Evolutionary conservation across 805 yeast species (phyloP), one percentile per base, ranked within the genome.

Genomic region (Metschnikowia hibisci): DNA sequence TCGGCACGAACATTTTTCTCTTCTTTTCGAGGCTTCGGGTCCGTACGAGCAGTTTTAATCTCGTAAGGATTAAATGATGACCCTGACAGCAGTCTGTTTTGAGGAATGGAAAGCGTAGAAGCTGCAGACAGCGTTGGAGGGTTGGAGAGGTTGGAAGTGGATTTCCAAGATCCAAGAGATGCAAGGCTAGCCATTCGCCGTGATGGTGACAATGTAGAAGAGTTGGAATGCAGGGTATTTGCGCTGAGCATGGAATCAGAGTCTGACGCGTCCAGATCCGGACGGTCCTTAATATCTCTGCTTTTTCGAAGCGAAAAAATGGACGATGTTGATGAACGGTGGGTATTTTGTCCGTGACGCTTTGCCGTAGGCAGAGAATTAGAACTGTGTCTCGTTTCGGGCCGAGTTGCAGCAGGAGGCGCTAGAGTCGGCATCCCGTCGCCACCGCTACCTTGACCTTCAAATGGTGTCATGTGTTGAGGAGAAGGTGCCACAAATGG

Each of bases 51-150:
- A 4, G 62, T 56, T 39, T 58, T 58, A 12, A 58, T 51, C 25
- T 64, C 67, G 48, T 62, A 60, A 14, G 67, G 67, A 46, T 62
- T 61, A 50, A 64, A 69, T 4, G 71, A 55, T 15, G 72, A 66
- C n/a, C 12, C 25, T 7, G 37, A 27, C 32, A 23, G 41, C 12
- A 20, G 33, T 18, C 33, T 18, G 22, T 29, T 11, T 3, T 37
- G 40, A 4, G 40, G 34, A 22, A 13, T 30, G 23, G 39, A 34
- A 13, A 9, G 13, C 10, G n/a, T 16, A 6, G 31, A 15, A 13
- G 25, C 30, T 5, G 23, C 30, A 29, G 64, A 60, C 45, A 66
- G 73, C 43, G 43, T 14, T 28, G 36, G 36, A 15, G 38, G 38
- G 26, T 23, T 20, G 30, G 45, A 32, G 30, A 30, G 18, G 25